Evolutionary conservation across 73 alveolate species (phyloP).

Genomic region (Breviolum minutum): DNA sequence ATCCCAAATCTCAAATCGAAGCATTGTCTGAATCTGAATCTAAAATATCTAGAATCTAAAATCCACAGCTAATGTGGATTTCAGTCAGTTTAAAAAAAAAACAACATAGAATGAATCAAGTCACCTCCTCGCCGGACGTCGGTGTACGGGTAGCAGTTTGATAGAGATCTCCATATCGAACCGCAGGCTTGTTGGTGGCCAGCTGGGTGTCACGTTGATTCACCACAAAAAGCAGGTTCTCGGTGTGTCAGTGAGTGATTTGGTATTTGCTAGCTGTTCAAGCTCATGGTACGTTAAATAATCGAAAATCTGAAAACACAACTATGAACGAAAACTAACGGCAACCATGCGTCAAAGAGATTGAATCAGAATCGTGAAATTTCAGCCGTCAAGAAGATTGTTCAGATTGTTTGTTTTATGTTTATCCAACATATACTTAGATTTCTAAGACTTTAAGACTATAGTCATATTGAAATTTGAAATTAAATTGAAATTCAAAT

Average conservation of each 20-base stretch:
- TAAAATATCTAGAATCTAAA: background rate
- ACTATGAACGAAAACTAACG: background rate
- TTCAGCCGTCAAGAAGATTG: too few species aligned
- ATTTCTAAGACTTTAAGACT: too few species aligned
- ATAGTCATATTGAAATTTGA: background rate
- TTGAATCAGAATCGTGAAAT: too few species aligned
- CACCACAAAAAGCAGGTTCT: background rate
- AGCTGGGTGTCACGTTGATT: background rate
- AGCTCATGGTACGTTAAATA: background rate
- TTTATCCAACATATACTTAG: too few species aligned
- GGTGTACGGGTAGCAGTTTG: background rate
- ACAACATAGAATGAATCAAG: background rate
- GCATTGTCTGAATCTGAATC: background rate
- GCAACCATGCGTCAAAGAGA: too few species aligned
- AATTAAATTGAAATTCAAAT: too few species aligned
- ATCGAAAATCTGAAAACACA: background rate
- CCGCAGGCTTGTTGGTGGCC: background rate
- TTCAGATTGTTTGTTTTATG: too few species aligned
- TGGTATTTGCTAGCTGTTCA: background rate
- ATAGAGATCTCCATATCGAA: background rate
- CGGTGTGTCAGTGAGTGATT: background rate
- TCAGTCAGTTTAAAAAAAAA: background rate
- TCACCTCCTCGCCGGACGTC: background rate
- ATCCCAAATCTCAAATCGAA: too few species aligned
- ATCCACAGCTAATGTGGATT: background rate